Evolutionary conservation across 2,329 filamentous ascomycete species (phyloP).

Genomic region (Lomentospora prolificans): DNA sequence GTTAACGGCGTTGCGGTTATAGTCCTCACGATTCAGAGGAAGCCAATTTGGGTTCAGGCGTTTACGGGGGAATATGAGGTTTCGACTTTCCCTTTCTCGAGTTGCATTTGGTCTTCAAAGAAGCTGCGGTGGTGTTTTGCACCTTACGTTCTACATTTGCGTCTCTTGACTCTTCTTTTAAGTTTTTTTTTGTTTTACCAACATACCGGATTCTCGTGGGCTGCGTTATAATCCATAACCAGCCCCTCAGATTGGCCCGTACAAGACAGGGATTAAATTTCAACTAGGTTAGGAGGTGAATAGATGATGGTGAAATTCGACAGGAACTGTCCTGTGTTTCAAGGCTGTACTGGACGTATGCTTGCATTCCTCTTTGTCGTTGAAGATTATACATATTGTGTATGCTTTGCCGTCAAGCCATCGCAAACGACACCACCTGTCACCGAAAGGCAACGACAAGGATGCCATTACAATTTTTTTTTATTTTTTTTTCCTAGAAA

Average conservation of each 20-base stretch:
- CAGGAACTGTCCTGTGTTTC: too few relatives aligned
- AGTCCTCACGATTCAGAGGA: background rate
- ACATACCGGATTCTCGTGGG: background rate
- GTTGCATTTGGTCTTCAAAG: conserved; percentile 6
- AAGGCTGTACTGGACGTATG: too few relatives aligned
- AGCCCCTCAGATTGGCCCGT: background rate
- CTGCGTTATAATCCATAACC: too few relatives aligned
- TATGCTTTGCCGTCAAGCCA: background rate
- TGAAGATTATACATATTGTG: too few relatives aligned
- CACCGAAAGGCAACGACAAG: too few relatives aligned
- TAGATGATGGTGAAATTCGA: background rate
- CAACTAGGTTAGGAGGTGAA: background rate
- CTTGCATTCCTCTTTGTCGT: too few relatives aligned
- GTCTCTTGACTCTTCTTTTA: background rate
- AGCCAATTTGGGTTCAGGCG: background rate
- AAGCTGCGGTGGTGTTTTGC: background rate
- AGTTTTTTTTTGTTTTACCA: background rate
- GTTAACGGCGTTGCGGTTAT: conserved; percentile 16
- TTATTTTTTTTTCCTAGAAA: background rate
- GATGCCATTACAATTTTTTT: too few relatives aligned
- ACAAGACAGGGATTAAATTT: background rate
- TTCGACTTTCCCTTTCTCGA: background rate
- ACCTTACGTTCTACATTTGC: background rate
- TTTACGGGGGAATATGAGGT: background rate
- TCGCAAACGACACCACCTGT: too few relatives aligned